Conservation (phyloP, 257 asterid genomes). For the Prunella vulgaris region DNA sequence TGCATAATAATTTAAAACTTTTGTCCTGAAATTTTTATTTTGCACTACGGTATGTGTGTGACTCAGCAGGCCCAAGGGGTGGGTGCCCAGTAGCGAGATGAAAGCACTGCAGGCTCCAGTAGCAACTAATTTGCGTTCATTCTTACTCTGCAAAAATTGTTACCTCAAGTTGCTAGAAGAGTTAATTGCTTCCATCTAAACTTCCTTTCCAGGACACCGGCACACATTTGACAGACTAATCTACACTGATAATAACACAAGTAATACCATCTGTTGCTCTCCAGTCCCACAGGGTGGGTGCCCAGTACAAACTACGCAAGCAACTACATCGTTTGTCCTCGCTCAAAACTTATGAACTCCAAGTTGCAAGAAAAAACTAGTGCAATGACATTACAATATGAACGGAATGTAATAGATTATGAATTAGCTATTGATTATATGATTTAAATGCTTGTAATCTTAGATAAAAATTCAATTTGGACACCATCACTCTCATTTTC, state of each 20-base stretch:
- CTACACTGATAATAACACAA: neutral
- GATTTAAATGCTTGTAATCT: neutral
- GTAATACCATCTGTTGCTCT: neutral
- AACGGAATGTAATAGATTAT: neutral
- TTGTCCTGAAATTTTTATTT: neutral
- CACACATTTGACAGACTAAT: neutral
- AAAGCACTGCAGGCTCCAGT: neutral
- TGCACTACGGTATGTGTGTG: no score
- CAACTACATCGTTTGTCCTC: neutral
- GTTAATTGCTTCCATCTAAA: neutral
- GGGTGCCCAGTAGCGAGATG: neutral
- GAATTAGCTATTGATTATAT: neutral
- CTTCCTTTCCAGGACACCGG: neutral
- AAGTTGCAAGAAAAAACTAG: neutral
- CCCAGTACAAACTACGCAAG: neutral
- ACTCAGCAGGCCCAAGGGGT: neutral
- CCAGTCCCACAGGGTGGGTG: neutral
- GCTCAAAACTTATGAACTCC: neutral
- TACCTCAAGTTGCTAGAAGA: neutral
- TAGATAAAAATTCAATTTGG: neutral
- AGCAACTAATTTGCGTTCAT: neutral
- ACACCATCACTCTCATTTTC: neutral
- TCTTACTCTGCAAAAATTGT: neutral
- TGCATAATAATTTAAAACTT: neutral
- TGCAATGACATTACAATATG: no score